These are phyloP conservation scores for Vaucheria bursata DNA, from an alignment of 352 stramenopile genomes.

Conservation along the genomic window DNA sequence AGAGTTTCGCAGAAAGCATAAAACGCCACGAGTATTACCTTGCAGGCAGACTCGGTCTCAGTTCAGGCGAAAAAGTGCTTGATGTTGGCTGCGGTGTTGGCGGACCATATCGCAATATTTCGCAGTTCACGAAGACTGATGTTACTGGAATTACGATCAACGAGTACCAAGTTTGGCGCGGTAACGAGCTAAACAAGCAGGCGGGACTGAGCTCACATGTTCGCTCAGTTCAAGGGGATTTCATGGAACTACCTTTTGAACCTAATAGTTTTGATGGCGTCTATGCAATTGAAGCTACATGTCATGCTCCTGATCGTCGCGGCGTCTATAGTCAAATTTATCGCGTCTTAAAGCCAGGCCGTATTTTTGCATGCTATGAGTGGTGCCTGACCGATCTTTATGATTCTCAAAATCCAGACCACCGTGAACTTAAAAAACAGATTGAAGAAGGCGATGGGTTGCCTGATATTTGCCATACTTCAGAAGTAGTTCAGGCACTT, in stretches of 20 bases:
- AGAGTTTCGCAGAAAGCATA: constrained; percentile 59
- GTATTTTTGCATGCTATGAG: constrained; percentile 66
- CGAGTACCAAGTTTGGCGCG: constrained; percentile 54
- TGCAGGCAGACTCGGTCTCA: constrained; percentile 34
- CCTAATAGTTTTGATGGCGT: constrained; percentile 62
- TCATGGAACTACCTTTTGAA: constrained; percentile 71
- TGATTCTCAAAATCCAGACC: constrained; percentile 58
- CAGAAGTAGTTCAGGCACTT: constrained; percentile 34
- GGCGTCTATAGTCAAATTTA: constrained; percentile 63
- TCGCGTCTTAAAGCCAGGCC: constrained; percentile 65
- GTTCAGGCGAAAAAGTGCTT: constrained; percentile 46
- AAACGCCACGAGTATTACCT: constrained; percentile 70
- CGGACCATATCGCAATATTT: constrained; percentile 71
- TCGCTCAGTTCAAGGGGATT: constrained; percentile 62
- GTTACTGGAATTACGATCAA: constrained; percentile 73
- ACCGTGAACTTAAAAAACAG: constrained; percentile 62
- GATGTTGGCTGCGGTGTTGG: constrained; percentile 66
- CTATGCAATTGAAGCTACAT: constrained; percentile 76
- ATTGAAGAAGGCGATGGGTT: constrained; percentile 60
- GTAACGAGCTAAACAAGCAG: constrained; percentile 60
- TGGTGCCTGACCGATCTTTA: constrained; percentile 71
- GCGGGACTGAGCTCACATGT: constrained; percentile 49
- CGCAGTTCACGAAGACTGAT: constrained; percentile 58
- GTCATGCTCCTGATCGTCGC: constrained; percentile 62
- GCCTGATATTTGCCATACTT: constrained; percentile 55